Percentiles rank a stretch among this genome's conserved stretches.
Conservation (phyloP, 2,329 filamentous ascomycete genomes). For the Fusarium sp. region DNA sequence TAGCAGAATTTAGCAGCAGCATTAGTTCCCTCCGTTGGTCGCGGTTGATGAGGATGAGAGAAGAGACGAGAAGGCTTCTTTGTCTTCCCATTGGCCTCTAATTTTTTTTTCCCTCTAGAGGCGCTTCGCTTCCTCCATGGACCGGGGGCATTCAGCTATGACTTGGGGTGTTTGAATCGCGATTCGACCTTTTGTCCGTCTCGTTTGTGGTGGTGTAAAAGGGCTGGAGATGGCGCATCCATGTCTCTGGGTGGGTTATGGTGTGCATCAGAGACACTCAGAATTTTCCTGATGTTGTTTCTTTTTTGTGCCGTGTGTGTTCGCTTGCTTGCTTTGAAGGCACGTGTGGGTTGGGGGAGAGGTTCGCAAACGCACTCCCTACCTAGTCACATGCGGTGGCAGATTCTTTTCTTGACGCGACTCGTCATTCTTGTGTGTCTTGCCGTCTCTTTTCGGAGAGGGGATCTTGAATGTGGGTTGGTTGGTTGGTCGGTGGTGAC, state of each 20-base stretch:
- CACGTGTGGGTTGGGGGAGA: constrained; percentile 21
- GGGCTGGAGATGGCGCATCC: background rate
- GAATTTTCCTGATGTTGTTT: background rate
- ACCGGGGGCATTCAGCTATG: constrained; percentile 8
- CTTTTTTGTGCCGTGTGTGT: constrained; percentile 19
- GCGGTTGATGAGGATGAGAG: constrained; percentile 4
- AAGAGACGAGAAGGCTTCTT: constrained; percentile 30
- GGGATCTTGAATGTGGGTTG: constrained; percentile 23
- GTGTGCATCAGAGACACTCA: constrained; percentile 21
- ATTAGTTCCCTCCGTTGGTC: constrained; percentile 25
- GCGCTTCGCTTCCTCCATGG: constrained; percentile 9
- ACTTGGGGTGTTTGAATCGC: background rate
- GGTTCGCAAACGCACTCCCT: constrained; percentile 12
- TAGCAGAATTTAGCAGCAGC: constrained; percentile 15
- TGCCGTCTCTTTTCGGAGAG: constrained; percentile 7
- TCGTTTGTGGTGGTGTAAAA: constrained; percentile 7
- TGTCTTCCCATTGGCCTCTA: constrained; percentile 14
- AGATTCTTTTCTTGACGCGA: constrained; percentile 10
- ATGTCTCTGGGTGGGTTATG: constrained; percentile 9
- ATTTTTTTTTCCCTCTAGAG: background rate
- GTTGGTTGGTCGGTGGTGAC: constrained; percentile 10
- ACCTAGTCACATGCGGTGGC: constrained; percentile 5
- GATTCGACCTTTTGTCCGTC: constrained; percentile 13
- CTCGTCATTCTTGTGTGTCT: constrained; percentile 22
- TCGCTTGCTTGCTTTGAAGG: constrained; percentile 11